Conservation (phyloP, 306 rosid species). For the Myrica gale region DNA sequence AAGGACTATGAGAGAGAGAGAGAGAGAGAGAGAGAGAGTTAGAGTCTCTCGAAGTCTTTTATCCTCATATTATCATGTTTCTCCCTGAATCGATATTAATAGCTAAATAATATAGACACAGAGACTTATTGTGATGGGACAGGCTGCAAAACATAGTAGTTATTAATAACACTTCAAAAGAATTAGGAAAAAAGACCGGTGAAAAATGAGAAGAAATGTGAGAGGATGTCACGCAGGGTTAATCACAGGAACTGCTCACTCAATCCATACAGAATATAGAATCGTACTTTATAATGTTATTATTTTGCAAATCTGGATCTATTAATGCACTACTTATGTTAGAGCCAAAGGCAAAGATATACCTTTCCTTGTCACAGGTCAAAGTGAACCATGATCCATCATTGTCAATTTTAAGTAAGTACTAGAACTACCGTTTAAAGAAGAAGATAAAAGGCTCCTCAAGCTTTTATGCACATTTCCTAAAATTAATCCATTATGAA, state of each 20-base stretch:
- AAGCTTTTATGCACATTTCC: background rate
- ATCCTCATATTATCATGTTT: background rate
- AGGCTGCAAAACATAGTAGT: background rate
- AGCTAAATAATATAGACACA: background rate
- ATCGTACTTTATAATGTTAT: background rate
- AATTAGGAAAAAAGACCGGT: background rate
- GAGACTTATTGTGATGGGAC: background rate
- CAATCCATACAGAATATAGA: background rate
- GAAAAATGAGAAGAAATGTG: background rate
- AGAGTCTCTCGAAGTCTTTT: background rate
- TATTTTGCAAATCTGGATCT: background rate
- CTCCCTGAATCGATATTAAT: background rate
- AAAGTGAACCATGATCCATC: background rate
- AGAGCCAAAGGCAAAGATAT: background rate
- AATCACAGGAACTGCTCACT: background rate
- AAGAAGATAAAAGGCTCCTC: background rate
- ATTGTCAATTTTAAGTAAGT: background rate
- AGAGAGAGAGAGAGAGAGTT: no score
- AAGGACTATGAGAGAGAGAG: background rate
- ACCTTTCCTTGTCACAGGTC: slow-evolving; percentile 6
- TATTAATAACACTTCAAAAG: background rate
- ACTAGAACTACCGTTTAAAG: background rate
- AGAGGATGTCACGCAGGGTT: background rate
- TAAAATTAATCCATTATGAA: background rate
- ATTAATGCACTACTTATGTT: background rate